Conservation (phyloP, 345 rosid genomes). For the Euphorbia peplus region DNA sequence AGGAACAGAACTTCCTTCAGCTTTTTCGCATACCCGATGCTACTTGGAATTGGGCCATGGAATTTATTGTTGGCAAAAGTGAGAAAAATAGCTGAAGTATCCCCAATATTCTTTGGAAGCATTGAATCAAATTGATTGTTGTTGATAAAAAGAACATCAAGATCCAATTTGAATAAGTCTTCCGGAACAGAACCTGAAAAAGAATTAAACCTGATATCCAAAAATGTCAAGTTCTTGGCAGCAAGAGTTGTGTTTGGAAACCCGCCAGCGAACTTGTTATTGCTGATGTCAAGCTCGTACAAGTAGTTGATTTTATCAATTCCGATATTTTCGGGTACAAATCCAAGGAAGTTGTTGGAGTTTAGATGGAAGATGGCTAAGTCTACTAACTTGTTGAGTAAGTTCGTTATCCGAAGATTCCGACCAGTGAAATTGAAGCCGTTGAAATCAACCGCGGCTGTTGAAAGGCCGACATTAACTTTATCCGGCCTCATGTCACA, state of each 20-base stretch:
- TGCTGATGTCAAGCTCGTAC: slow-evolving; percentile 59
- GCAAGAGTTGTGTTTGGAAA: slow-evolving; percentile 39
- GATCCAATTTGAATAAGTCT: slow-evolving; percentile 33
- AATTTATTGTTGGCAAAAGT: slow-evolving; percentile 56
- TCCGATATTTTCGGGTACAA: slow-evolving; percentile 11
- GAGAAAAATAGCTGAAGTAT: slow-evolving; percentile 43
- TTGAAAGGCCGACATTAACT: slow-evolving; percentile 1
- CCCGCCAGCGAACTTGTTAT: slow-evolving; percentile 34
- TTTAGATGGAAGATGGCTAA: slow-evolving; percentile 53
- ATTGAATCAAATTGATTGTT: slow-evolving; percentile 37
- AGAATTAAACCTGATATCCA: slow-evolving; percentile 53
- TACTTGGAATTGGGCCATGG: slow-evolving; percentile 43
- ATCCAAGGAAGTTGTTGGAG: slow-evolving; percentile 37
- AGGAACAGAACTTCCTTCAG: slow-evolving; percentile 51
- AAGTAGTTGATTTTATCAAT: slow-evolving; percentile 17
- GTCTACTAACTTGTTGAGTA: slow-evolving; percentile 34
- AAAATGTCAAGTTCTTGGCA: slow-evolving; percentile 31
- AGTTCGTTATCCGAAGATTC: slow-evolving; percentile 11
- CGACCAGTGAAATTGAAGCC: slow-evolving; percentile 26
- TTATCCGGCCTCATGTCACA: background rate
- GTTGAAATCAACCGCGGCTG: slow-evolving; percentile 47
- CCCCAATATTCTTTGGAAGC: slow-evolving; percentile 44
- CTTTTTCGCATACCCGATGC: slow-evolving; percentile 41
- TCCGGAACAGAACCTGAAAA: slow-evolving; percentile 36
- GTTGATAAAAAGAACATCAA: slow-evolving; percentile 56